A percentile compares a stretch with the other conserved stretches of the same genome.
Conservation (phyloP, 345 rosid species). For the Capsella bursapastoris region DNA sequence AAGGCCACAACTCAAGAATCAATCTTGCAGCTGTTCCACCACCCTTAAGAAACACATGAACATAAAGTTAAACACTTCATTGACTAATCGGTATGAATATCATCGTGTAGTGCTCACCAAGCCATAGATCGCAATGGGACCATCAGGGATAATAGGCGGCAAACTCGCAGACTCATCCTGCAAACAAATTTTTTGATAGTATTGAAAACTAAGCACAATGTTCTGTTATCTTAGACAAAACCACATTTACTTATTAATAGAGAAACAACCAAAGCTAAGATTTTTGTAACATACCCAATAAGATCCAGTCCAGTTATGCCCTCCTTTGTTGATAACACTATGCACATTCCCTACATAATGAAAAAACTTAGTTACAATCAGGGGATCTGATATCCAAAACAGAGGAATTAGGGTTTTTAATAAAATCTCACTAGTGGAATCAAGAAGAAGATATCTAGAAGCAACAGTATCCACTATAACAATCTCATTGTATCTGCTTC, state of each 20-base stretch:
- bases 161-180: slow-evolving; percentile 83
- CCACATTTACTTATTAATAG: not conserved
- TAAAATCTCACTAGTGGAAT: slow-evolving; percentile 60
- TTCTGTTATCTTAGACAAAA: not conserved
- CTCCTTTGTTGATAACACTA: slow-evolving; percentile 68
- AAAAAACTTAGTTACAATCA: not conserved
- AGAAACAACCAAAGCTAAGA: not conserved
- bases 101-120: slow-evolving; percentile 50
- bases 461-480: slow-evolving; percentile 64
- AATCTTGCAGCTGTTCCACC: slow-evolving; percentile 92
- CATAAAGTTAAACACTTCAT: slow-evolving; percentile 4
- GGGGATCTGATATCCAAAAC: slow-evolving; percentile 1
- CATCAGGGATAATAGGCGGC: slow-evolving; percentile 72
- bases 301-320: slow-evolving; percentile 70
- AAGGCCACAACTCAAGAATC: slow-evolving; percentile 84
- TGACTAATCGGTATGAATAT: not conserved
- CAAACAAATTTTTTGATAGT: slow-evolving; percentile 14
- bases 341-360: slow-evolving; percentile 66
- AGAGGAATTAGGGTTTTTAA: not conserved
- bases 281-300: slow-evolving; percentile 70
- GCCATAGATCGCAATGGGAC: slow-evolving; percentile 81
- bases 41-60: slow-evolving; percentile 52
- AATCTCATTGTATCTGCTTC: slow-evolving; percentile 74
- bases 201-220: not conserved
- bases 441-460: slow-evolving; percentile 78